Base-by-base conservation (phyloP, 2,329 filamentous ascomycete genomes). In the Arthroderma uncinatum region DNA sequence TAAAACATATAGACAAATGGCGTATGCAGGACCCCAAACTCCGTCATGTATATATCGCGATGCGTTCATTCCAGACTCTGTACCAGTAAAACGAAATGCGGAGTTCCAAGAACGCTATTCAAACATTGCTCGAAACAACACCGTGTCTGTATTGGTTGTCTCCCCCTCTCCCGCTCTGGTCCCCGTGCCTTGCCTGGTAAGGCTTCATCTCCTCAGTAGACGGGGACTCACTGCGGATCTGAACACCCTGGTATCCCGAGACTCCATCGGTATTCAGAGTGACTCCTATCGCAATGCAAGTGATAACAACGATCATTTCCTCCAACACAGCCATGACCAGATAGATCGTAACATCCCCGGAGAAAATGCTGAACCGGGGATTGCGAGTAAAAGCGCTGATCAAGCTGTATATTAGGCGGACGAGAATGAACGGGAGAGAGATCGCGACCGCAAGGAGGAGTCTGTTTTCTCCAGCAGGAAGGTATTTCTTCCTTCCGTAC, bases 371-470 rank as follows among this genome's bases (percentile, higher is more conserved):
- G 67, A 82, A 82, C 21, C 62, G 60, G 2, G 67, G 63, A 53
- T 73, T 67, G 28, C 68, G 59, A 21, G 70, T 61, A 64, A 78
- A 81, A 16, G 70, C 70, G 4, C 69, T 66, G 39, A 78, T 58
- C n/a, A 70, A 63, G 0, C 74, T 71, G 66, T 79, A 82, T 53
- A 76, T 55, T 2, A 82, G 63, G 25, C 80, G 74, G 8, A 80
- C 70, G 2, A 77, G 63, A 55, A 82, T 68, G 61, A 82, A 76
- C 0, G 79, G 79, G 10, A 76, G 62, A 74, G 47, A 50, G 47
- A 50, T 50, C n/a, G 25, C 47, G 14, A 50, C 12, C 12, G 47
- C 47, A n/a, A 50, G 57, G 6, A 79, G 61, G 19, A 79, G 64
- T 4, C 75, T 73, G 55, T 73, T 73, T 66, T 82, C 78, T 33